phyloP scores from a whole-genome alignment of 2,329 filamentous ascomycete genomes.

The Fusarium tjaetaba region DNA sequence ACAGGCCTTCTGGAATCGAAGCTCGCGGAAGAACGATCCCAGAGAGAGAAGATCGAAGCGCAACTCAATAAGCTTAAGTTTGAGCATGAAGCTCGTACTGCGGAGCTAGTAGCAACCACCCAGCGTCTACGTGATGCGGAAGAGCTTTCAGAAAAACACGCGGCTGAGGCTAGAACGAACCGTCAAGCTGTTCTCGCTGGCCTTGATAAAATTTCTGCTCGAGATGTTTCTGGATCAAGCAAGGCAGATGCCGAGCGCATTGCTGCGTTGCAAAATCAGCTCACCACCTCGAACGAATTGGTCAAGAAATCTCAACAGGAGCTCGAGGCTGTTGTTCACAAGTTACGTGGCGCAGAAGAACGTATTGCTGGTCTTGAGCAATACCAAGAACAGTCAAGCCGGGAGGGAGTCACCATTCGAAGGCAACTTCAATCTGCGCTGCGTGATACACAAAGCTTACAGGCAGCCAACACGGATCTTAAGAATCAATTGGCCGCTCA shows the following conservation, averaged over 20 bases:
- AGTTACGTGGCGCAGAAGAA: conserved; percentile 91
- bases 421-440: conserved; percentile 88
- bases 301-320: conserved; percentile 90
- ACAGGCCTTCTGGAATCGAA: conserved; percentile 80
- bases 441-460: conserved; percentile 83
- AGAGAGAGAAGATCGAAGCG: conserved; percentile 78
- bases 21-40: conserved; percentile 82
- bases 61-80: conserved; percentile 80
- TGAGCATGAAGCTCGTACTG: conserved; percentile 83
- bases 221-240: conserved; percentile 58
- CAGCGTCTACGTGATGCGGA: conserved; percentile 85
- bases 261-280: conserved; percentile 79
- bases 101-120: conserved; percentile 78
- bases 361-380: conserved; percentile 95
- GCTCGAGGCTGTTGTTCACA: conserved; percentile 86
- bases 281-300: conserved; percentile 79
- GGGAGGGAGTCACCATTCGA: conserved; percentile 89
- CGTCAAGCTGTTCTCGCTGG: conserved; percentile 84
- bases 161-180: conserved; percentile 86
- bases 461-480: conserved; percentile 82
- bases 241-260: conserved; percentile 73
- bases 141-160: conserved; percentile 86
- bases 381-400: conserved; percentile 96
- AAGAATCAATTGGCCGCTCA: conserved; percentile 85
- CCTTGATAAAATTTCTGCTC: conserved; percentile 75